Base-by-base conservation (phyloP, 192 early-diverging fungal genomes). In the Coemansia sp. region DNA sequence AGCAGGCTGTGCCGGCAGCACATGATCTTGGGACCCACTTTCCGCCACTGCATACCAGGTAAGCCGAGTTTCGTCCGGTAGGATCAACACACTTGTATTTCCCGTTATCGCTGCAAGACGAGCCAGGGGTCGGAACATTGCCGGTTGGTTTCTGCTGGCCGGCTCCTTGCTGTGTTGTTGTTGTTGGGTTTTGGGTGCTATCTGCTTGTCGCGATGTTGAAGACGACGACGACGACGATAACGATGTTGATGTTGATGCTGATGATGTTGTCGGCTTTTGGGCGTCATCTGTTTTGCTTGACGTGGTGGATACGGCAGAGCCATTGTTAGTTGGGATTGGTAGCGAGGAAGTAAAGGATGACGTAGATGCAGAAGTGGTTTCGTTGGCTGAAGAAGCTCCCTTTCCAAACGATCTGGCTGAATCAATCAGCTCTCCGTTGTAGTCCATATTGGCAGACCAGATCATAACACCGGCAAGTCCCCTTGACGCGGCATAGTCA, bases 401-500 rank as follows among this genome's bases (percentile, higher is more conserved):
- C 11, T 48, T 18, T 51, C 65, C 65, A 63, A 73, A 73, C 32
- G 65, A 67, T 43, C 65, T 51, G 6, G 71, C 71, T 19, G 71
- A 57, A 40, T 74, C 51, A 16, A 92, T 47, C 21, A 92, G 62
- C 76, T 90, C 90, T 39, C 75, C 70, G 26, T 87, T 82, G 42
- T 71, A 62, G 63, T 83, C 81, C 70, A 73, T 77, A 3, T 61
- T 66, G 11, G 72, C 48, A 18, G 65, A 68, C 76, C 87, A 90
- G 7, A 87, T 71, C 75, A 88, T 86, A 6, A 91, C 80, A 63
- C 91, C 91, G 12, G 71, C 82, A 46, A 94, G 67, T 4, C 81
- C 84, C 15, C 78, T 70, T 0, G 60, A 68, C 2, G 80, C 66
- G n/a, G 86, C 86, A 70, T 83, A 84, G 8, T 80, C 65, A 4